Base-by-base conservation (phyloP, 257 asterid species). In the Echites panduratus region DNA sequence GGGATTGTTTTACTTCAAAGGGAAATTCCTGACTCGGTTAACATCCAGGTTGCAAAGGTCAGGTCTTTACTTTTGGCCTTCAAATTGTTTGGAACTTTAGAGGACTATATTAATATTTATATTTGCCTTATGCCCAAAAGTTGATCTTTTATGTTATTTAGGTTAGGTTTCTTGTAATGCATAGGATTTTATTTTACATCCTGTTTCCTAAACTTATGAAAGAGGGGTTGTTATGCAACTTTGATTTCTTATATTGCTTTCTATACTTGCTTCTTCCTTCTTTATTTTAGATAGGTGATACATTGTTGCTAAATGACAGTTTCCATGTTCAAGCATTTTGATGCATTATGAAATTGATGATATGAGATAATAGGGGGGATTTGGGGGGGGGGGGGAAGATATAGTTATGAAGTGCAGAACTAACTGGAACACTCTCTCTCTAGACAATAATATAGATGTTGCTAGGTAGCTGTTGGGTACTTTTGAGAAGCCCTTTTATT, bases 1-100 rank as follows among this genome's bases (percentile, higher is more conserved):
- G 97, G 97, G 75, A 91, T 94, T 80, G 90, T 94, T 70, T 81
- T 94, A 86, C 99, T 94, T 73, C 98, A 94, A 84, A 84, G 99
- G 82, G 99, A 94, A 85, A 94, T 94, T 75, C 99, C 99, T 68
- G 99, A 94, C 85, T 77, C 75, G 50, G 91, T 94, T 63, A 91
- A 94, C 56, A 75, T 91, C 69, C 95, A 83, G 81, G 99, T 89
- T 73, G 97, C 99, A 49, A 88, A 91, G 98, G 99, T 94, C 73
- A 78, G 87, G 24, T 4, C 77, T 76, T 82, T 50, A 44, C 56
- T 32, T 35, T 71, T 78, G 24, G 14, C 14, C 22, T 75, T 11
- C 70, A 38, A 43, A 12, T n/a, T 57, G 40, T 17, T 70, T 32
- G 1, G 9, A 53, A 47, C 50, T 58, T 73, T 44, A 49, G 16